A percentile compares a stretch with the other conserved stretches of the same genome.
phyloP scores from a whole-genome alignment of 306 rosid species.

The Hylodesmum podocarpum region DNA sequence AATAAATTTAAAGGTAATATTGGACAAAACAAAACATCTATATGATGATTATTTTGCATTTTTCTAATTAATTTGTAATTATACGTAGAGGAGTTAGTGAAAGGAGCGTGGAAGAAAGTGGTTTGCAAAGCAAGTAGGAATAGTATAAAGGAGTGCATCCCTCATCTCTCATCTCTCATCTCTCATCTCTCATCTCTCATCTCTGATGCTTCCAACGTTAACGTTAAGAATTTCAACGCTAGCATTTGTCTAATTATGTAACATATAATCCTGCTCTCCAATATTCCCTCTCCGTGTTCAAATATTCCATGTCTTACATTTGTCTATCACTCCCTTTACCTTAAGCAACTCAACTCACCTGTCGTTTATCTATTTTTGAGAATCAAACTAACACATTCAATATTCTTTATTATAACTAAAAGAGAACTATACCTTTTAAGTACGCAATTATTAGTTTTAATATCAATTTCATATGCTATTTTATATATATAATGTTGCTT shows the following conservation, averaged over 20 bases:
- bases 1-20: background rate
- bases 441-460: no score
- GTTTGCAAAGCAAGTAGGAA: conserved; percentile 13
- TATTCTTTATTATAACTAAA: no score
- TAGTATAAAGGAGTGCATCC: background rate
- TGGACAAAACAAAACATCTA: background rate
- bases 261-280: conserved; percentile 49
- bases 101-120: background rate
- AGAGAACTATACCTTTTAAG: no score
- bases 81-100: background rate
- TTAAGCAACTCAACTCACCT: conserved; percentile 14
- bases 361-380: conserved; percentile 19
- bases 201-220: conserved; percentile 31
- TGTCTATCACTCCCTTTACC: conserved; percentile 18
- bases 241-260: conserved; percentile 54
- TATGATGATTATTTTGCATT: background rate
- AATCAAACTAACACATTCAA: no score
- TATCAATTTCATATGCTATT: no score
- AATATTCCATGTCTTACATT: conserved; percentile 64
- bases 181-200: no score
- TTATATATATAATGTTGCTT: no score
- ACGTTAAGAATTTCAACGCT: conserved; percentile 46
- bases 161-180: no score
- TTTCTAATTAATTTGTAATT: background rate
- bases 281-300: conserved; percentile 96